phyloP scores from a whole-genome alignment of 257 asterid genomes.

The Prunella vulgaris region DNA sequence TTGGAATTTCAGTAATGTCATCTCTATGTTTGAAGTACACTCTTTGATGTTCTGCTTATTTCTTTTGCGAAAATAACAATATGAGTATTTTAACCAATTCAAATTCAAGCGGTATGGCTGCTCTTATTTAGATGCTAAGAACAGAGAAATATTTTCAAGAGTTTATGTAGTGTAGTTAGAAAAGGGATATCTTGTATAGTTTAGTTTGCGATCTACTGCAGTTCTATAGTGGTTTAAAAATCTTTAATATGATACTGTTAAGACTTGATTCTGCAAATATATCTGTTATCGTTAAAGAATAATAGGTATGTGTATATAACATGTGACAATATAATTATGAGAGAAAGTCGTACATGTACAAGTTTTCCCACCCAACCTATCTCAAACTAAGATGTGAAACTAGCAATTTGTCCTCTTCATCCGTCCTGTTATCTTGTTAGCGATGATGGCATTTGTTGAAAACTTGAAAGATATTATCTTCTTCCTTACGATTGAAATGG shows the following conservation, averaged over 20 bases:
- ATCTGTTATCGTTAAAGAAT: no score
- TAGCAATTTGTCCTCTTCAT: not conserved
- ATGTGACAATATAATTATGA: no score
- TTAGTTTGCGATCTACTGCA: not conserved
- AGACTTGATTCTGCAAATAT: no score
- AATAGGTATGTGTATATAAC: no score
- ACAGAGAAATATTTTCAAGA: no score
- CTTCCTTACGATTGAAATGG: not conserved
- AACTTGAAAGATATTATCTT: not conserved
- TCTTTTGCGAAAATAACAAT: not conserved
- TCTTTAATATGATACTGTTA: no score
- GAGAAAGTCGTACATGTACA: no score
- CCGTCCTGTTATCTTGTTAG: no score
- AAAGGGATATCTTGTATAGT: not conserved
- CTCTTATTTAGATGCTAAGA: not conserved
- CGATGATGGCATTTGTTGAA: not conserved
- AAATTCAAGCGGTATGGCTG: not conserved
- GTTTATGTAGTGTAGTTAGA: not conserved
- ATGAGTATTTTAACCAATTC: not conserved
- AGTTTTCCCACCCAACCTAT: not conserved
- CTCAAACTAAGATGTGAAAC: not conserved
- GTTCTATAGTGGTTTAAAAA: not conserved
- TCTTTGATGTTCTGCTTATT: not conserved
- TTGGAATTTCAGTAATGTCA: no score
- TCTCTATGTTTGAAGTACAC: no score